Evolutionary conservation across 2,329 filamentous ascomycete species (phyloP).

Genomic region (Aspergillus transmontanensis): DNA sequence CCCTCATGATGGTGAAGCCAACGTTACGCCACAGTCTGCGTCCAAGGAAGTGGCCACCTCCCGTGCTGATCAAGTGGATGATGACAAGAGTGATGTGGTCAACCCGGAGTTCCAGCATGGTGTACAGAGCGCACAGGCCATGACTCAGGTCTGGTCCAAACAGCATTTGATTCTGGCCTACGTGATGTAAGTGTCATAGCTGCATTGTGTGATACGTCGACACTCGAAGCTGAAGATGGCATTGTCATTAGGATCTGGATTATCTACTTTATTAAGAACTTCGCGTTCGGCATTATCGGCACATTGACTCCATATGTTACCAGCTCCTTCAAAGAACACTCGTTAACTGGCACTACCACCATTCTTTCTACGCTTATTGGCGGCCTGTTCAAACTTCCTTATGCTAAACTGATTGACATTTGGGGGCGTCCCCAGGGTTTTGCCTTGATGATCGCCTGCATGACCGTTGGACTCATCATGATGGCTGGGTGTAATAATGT

Average conservation of each 20-base stretch:
- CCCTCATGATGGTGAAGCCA: constrained; percentile 1
- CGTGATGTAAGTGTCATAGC: constrained; percentile 1
- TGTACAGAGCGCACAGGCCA: constrained; percentile 19
- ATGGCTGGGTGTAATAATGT: constrained; percentile 64
- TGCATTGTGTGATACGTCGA: not conserved
- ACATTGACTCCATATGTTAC: constrained; percentile 12
- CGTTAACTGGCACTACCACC: constrained; percentile 43
- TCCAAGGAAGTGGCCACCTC: not conserved
- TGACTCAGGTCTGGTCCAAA: constrained; percentile 20
- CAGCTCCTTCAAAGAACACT: constrained; percentile 10
- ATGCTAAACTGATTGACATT: constrained; percentile 64
- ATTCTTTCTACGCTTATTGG: constrained; percentile 60
- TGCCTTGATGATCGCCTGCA: constrained; percentile 50
- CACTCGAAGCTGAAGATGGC: not conserved
- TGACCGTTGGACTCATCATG: constrained; percentile 57
- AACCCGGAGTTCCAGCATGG: constrained; percentile 18
- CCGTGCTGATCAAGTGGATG: not conserved
- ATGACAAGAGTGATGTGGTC: constrained; percentile 14
- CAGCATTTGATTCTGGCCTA: constrained; percentile 13
- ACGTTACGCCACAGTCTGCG: not conserved
- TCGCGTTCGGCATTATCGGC: constrained; percentile 7
- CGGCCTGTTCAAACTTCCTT: constrained; percentile 61
- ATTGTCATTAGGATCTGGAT: constrained; percentile 8
- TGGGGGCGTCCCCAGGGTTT: constrained; percentile 65
- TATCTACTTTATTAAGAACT: constrained; percentile 11